Percentiles rank a stretch among this genome's conserved stretches.
phyloP scores from a whole-genome alignment of 768 basidiomycete genomes.

The Clitopilus hobsonii region DNA sequence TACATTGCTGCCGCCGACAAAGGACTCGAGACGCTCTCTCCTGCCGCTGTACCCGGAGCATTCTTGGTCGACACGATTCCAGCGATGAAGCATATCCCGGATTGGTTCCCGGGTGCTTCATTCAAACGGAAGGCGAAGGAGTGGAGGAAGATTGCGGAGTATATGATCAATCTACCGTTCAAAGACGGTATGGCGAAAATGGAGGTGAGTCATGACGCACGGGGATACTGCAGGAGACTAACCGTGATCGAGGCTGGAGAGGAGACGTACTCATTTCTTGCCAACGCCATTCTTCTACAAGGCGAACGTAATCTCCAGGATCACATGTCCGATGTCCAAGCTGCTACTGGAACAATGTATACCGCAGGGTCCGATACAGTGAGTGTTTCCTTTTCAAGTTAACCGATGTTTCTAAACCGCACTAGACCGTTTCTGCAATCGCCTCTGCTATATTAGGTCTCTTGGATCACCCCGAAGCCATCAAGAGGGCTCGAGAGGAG shows the following conservation, averaged over 20 bases:
- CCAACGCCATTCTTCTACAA: neutral
- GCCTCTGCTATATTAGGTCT: conserved; percentile 26
- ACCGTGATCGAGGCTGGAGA: neutral
- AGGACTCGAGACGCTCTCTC: conserved; percentile 9
- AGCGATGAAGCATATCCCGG: conserved; percentile 9
- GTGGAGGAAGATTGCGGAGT: conserved; percentile 6
- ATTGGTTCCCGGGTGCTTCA: conserved; percentile 13
- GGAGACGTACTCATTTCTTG: neutral
- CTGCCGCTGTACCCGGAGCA: conserved; percentile 12
- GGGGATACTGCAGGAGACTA: too few species aligned
- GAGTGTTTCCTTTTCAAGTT: neutral
- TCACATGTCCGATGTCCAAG: neutral
- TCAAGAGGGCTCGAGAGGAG: conserved; percentile 26
- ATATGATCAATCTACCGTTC: conserved; percentile 18
- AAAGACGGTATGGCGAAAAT: conserved; percentile 6
- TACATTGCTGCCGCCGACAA: conserved; percentile 15
- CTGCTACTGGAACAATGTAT: neutral
- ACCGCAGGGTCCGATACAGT: conserved; percentile 14
- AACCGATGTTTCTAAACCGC: too few species aligned
- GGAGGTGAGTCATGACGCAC: too few species aligned
- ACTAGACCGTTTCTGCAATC: conserved; percentile 21
- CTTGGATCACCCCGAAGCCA: conserved; percentile 22
- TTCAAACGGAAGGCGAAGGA: conserved; percentile 12
- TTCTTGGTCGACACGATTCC: conserved; percentile 13
- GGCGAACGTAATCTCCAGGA: neutral